Conservation (phyloP, 176 grass and related monocot genomes). For the Musa acuminata region DNA sequence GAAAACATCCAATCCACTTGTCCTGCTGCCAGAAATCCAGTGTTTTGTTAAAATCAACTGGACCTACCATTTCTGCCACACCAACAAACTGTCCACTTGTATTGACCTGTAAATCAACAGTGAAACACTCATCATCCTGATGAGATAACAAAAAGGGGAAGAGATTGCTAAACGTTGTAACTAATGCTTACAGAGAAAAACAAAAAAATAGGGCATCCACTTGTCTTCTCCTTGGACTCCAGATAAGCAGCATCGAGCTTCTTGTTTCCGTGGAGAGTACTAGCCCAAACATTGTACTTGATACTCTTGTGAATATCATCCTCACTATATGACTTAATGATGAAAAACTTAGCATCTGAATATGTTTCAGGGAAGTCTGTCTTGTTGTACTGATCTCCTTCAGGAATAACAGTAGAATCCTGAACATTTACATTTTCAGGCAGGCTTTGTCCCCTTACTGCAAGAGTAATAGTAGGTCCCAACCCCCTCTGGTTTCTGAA, state of each 20-base stretch:
- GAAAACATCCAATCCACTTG: constrained; percentile 87
- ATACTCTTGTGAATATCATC: constrained; percentile 81
- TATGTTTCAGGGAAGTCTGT: constrained; percentile 53
- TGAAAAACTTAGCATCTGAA: constrained; percentile 61
- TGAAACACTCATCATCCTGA: background rate
- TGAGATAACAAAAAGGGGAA: background rate
- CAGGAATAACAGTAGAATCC: constrained; percentile 18
- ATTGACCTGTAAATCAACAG: constrained; percentile 43
- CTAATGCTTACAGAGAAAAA: constrained; percentile 67
- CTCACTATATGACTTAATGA: constrained; percentile 88
- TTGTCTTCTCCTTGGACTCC: constrained; percentile 49
- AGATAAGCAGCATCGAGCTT: constrained; percentile 67
- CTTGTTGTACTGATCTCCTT: constrained; percentile 49
- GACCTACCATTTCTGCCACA: constrained; percentile 59
- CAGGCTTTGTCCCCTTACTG: constrained; percentile 30
- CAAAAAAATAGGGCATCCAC: constrained; percentile 48
- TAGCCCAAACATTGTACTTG: constrained; percentile 81
- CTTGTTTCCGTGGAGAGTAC: constrained; percentile 74
- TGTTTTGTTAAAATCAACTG: constrained; percentile 69
- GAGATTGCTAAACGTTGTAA: background rate
- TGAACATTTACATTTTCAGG: constrained; percentile 6
- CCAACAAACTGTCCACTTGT: constrained; percentile 75
- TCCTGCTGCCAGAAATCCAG: constrained; percentile 84
- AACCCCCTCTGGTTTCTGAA: constrained; percentile 37
- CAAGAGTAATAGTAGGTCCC: constrained; percentile 16